Percentiles rank a stretch among this genome's conserved stretches.
phyloP scores from a whole-genome alignment of 2,329 filamentous ascomycete species.

The Cladophialophora yegresii region DNA sequence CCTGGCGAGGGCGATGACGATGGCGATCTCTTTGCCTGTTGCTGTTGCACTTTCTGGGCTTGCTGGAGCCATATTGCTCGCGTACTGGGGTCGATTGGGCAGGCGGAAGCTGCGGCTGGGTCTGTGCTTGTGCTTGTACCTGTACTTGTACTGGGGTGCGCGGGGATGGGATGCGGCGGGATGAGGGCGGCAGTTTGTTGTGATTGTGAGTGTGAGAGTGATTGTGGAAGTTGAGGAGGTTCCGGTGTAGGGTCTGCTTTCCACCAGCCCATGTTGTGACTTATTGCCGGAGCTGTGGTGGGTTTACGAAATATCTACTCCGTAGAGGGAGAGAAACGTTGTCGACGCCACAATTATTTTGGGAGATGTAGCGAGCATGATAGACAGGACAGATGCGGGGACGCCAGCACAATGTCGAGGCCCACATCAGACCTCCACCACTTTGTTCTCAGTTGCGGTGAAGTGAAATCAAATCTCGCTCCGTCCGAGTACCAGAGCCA shows the following conservation, averaged over 20 bases:
- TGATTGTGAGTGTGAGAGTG: constrained; percentile 41
- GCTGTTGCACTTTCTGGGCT: constrained; percentile 44
- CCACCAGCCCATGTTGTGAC: constrained; percentile 38
- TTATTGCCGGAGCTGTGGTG: neutral
- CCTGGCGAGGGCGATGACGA: constrained; percentile 1
- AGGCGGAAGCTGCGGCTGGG: constrained; percentile 51
- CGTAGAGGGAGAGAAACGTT: neutral
- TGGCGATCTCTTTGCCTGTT: neutral
- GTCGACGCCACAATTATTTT: neutral
- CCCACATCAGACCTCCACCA: constrained; percentile 2
- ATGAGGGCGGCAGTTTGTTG: constrained; percentile 31
- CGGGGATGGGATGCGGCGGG: constrained; percentile 37
- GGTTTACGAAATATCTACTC: neutral
- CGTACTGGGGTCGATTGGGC: constrained; percentile 88
- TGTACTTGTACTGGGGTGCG: constrained; percentile 37
- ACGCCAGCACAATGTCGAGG: neutral
- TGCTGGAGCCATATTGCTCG: constrained; percentile 76
- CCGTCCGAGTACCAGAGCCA: constrained; percentile 7
- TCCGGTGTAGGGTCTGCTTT: constrained; percentile 36
- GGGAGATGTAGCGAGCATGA: neutral
- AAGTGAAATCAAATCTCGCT: neutral
- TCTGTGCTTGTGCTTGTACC: neutral
- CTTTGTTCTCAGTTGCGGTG: constrained; percentile 4
- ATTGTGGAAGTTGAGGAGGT: constrained; percentile 35
- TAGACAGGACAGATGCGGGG: neutral